Base-by-base conservation (phyloP, 441 rosid genomes). In the Lepidium campestre region DNA sequence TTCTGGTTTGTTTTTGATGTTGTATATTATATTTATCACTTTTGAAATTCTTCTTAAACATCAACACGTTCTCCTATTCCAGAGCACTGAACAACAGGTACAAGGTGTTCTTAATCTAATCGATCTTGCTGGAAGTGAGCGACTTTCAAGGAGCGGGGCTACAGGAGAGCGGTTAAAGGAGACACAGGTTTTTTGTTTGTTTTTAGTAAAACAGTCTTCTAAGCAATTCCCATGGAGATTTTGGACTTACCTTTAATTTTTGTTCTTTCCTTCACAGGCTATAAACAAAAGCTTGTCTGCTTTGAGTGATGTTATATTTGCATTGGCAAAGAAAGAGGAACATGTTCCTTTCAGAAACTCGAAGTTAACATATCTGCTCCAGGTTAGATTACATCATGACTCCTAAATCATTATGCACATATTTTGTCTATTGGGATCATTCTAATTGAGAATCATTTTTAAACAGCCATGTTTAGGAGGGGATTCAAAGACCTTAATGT, bases 401-500 rank as follows among this genome's bases (percentile, higher is more conserved):
- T 49, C 55, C 12, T 46, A 55, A 54, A 31, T 47, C 48, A 49
- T 49, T 44, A 6, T 44, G 19, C 48, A 36, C 13, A 22, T 49
- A 31, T 46, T 19, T 13, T 12, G 1, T 46, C 50, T 31, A 10
- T 47, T 14, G 20, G 44, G 6, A 35, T 35, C 52, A 46, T 60
- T 46, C 61, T 44, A 18, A 61, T 66, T 3, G 34, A 32, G 11
- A 37, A 29, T 37, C 36, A 12, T 70, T 31, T 42, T 13, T 65
- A 52, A 75, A 57, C 99, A 95, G 98, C 98, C 99, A n/a, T 95
- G 97, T 57, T 78, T 95, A 20, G 99, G 99, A 6, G 98, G 99
- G 2, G 97, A 95, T 35, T 95, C 99, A 4, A 95, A 95, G 70
- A 93, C 99, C 0, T 77, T 95, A 41, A 95, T 95, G 98, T 85